phyloP scores from a whole-genome alignment of 169 alveolate species.

The Cryptosporidium sp. region DNA sequence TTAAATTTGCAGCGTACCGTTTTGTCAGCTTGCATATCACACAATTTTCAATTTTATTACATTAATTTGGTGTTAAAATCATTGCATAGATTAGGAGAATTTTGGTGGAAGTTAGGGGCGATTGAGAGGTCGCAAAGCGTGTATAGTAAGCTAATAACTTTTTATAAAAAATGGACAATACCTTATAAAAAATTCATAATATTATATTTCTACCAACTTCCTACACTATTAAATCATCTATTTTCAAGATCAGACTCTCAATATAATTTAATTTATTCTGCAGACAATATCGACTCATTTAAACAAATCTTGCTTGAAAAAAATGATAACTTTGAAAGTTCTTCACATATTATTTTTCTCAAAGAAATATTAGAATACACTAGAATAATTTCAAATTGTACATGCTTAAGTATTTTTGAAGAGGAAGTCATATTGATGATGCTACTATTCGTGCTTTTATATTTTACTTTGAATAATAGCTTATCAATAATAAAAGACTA shows the following conservation, averaged over 20 bases:
- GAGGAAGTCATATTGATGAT: background rate
- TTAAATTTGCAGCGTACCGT: background rate
- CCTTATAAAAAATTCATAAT: slow-evolving; percentile 10
- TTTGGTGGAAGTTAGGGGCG: slow-evolving; percentile 66
- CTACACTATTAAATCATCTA: slow-evolving; percentile 6
- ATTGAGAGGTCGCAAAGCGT: slow-evolving; percentile 51
- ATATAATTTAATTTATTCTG: slow-evolving; percentile 10
- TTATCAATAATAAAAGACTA: background rate
- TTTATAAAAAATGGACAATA: slow-evolving; percentile 44
- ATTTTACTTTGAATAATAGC: slow-evolving; percentile 14
- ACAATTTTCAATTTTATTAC: background rate
- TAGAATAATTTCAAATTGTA: background rate
- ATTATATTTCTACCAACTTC: slow-evolving; percentile 17
- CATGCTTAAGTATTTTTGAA: background rate
- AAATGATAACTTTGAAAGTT: background rate
- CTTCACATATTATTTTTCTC: background rate
- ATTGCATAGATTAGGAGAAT: background rate
- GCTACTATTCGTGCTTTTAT: background rate
- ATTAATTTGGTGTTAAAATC: background rate
- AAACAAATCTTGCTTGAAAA: background rate
- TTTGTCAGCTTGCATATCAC: slow-evolving; percentile 4
- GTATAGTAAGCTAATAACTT: background rate
- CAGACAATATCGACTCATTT: background rate
- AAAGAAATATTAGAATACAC: slow-evolving; percentile 2
- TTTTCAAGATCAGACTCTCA: slow-evolving; percentile 21